Evolutionary conservation across 331 rosid species (phyloP), one percentile per base, ranked within the genome.

Genomic region (Stylosanthes scabra): DNA sequence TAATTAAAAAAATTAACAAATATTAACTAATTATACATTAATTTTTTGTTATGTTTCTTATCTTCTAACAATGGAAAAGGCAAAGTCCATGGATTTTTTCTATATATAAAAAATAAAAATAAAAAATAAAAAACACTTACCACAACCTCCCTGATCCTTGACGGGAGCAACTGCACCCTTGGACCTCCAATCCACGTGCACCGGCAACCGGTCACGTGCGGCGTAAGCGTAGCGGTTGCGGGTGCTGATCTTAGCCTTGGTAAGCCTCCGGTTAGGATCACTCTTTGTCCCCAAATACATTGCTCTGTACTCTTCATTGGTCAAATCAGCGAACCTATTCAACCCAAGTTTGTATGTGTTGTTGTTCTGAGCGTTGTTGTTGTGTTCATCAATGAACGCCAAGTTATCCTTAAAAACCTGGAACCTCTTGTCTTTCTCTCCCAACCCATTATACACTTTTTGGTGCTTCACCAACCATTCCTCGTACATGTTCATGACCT

Each of bases 141-240:
- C 99, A 70, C 97, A 95, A 66, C 74, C 47, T 77, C 96, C 93
- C 72, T 95, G 99, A 86, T 95, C 82, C 74, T 95, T 95, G 83
- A 95, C 69, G 1, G 90, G 81, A 77, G 74, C 74, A 58, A 91
- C 87, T 1, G 91, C 96, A 40, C 97, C 97, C 20, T 68, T 56
- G 1, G 14, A 45, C 83, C 96, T 90, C 99, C 99, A 95, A 74
- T 95, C 99, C 1, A 95, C 87, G 9, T 87, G 78, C 16, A 45
- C 55, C 62, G 97, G 97, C 86, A 90, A 64, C 49, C 25, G 20
- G 5, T 89, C 97, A 8, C 59, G 70, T 40, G 80, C 78, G 7
- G 51, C 52, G 9, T 37, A 50, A 44, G 86, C 77, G 27, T 95
- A 95, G 4, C 97, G 88, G 65, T 41, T 86, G 71, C 93, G 83